phyloP scores from a whole-genome alignment of 139 green algal genomes.

The Parachlorella kessleri region DNA sequence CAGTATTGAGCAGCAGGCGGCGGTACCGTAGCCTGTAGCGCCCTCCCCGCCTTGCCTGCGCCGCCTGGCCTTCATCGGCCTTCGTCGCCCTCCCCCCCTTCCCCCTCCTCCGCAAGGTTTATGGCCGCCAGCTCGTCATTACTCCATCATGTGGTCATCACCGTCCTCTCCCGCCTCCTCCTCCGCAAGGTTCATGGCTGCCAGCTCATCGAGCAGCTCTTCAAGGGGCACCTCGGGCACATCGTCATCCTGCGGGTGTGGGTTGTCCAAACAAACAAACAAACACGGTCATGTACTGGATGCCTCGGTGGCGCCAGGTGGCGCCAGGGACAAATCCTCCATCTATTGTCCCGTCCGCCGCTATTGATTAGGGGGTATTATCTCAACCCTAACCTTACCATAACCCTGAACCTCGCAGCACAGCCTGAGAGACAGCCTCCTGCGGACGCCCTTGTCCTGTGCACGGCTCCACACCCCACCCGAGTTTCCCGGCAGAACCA shows the following conservation, averaged over 20 bases:
- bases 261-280: no score
- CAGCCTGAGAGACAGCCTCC: no score
- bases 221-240: conserved; percentile 88
- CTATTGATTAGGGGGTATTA: no score
- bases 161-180: conserved; percentile 5
- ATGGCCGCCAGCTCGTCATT: background rate
- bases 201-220: conserved; percentile 92
- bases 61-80: no score
- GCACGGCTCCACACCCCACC: no score
- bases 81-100: background rate
- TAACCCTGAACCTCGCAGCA: no score
- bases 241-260: conserved; percentile 16
- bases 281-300: background rate
- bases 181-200: conserved; percentile 55
- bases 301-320: background rate
- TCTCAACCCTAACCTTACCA: no score
- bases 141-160: conserved; percentile 16
- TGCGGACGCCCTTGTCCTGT: no score
- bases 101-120: background rate
- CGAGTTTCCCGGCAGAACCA: background rate
- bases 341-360: no score
- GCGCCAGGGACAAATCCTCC: background rate
- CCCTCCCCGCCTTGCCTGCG: no score
- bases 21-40: no score
- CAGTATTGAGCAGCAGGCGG: no score